phyloP scores from a whole-genome alignment of 1,284 basidiomycete genomes.

The Coniferiporia weirii region DNA sequence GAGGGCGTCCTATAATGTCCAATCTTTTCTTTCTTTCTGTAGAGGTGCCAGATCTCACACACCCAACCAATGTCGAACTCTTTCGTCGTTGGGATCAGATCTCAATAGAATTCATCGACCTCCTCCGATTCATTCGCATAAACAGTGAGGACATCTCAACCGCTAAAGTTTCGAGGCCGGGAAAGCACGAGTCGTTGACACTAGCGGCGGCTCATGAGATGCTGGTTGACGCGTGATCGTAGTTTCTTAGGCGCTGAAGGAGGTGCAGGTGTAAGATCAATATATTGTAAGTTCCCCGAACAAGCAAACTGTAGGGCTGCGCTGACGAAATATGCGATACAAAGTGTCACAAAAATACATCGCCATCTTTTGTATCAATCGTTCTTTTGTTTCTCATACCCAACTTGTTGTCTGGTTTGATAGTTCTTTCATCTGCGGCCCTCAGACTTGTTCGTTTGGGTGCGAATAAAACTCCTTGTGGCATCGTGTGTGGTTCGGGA shows the following conservation, averaged over 20 bases:
- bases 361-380: too few relatives aligned
- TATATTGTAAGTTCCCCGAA: too few relatives aligned
- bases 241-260: background rate
- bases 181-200: slow-evolving; percentile 39
- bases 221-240: slow-evolving; percentile 8
- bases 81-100: slow-evolving; percentile 77
- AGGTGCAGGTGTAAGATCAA: too few relatives aligned
- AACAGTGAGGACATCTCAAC: slow-evolving; percentile 47
- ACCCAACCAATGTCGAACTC: slow-evolving; percentile 63
- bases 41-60: slow-evolving; percentile 86
- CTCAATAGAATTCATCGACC: slow-evolving; percentile 67
- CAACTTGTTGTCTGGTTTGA: too few relatives aligned
- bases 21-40: slow-evolving; percentile 18
- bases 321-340: too few relatives aligned
- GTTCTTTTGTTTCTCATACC: too few relatives aligned
- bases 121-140: slow-evolving; percentile 74
- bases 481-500: too few relatives aligned
- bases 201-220: slow-evolving; percentile 12
- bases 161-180: slow-evolving; percentile 49
- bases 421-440: too few relatives aligned
- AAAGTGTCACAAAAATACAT: too few relatives aligned
- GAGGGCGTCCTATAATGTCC: slow-evolving; percentile 4
- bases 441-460: too few relatives aligned
- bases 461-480: too few relatives aligned
- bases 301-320: too few relatives aligned